Evolutionary conservation across 2,329 filamentous ascomycete species (phyloP).

Genomic region (Colletotrichum agaves): DNA sequence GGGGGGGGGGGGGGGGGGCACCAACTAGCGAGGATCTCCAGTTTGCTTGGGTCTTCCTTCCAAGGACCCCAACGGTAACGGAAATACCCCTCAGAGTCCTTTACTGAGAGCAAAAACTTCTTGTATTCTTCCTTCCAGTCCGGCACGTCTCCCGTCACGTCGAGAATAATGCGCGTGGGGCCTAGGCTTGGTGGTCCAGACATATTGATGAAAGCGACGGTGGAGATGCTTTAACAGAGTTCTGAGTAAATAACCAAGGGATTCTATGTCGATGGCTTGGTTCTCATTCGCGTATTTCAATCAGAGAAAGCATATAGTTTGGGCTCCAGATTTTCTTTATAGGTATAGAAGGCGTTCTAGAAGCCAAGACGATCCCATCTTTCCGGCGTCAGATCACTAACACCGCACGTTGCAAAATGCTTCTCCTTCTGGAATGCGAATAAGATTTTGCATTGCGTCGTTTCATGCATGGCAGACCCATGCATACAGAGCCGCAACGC

Average conservation of each 20-base stretch:
- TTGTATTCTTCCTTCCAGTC: conserved; percentile 36
- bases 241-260: background rate
- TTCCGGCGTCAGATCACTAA: background rate
- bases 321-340: background rate
- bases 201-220: background rate
- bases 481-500: background rate
- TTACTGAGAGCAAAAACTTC: conserved; percentile 21
- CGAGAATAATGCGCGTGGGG: conserved; percentile 18
- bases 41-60: conserved; percentile 23
- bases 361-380: background rate
- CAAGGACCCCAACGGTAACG: conserved; percentile 35
- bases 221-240: background rate
- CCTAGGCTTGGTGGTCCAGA: conserved; percentile 13
- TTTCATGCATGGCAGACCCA: conserved; percentile 9
- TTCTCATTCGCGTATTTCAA: background rate
- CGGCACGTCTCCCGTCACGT: conserved; percentile 27
- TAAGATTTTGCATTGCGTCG: background rate
- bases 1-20: too few species aligned
- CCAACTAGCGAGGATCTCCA: conserved; percentile 29
- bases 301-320: too few species aligned
- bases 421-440: conserved; percentile 9
- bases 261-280: too few species aligned
- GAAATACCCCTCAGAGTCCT: conserved; percentile 29
- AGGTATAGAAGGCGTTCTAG: background rate
- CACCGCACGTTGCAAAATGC: background rate